phyloP scores from a whole-genome alignment of 768 basidiomycete genomes.

The Pholiota microspora region DNA sequence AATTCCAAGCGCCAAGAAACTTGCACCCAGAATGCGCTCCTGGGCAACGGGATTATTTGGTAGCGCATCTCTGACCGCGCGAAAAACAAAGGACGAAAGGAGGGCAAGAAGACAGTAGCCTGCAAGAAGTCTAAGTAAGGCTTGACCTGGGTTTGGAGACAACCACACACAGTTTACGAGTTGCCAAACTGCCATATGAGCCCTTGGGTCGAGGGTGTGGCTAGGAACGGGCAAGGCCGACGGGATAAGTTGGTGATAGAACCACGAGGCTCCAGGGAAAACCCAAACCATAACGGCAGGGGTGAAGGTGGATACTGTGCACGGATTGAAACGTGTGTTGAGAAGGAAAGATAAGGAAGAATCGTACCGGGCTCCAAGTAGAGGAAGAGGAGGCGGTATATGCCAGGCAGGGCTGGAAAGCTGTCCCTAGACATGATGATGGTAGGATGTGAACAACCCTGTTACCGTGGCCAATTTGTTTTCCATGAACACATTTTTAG shows the following conservation, averaged over 20 bases:
- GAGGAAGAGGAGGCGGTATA: constrained; percentile 61
- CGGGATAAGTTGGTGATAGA: constrained; percentile 64
- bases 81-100: constrained; percentile 66
- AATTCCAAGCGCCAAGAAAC: constrained; percentile 63
- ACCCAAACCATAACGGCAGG: constrained; percentile 44
- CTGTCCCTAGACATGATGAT: constrained; percentile 22
- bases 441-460: constrained; percentile 10
- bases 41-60: constrained; percentile 58
- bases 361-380: constrained; percentile 61
- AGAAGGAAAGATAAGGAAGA: not conserved
- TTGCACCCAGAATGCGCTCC: constrained; percentile 69
- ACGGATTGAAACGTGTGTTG: not conserved
- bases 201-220: constrained; percentile 42
- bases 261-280: constrained; percentile 64
- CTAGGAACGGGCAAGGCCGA: constrained; percentile 28
- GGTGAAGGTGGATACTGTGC: constrained; percentile 34
- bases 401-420: constrained; percentile 61
- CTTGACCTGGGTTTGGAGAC: constrained; percentile 14
- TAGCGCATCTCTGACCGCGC: constrained; percentile 62
- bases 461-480: not conserved
- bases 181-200: constrained; percentile 65
- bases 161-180: constrained; percentile 53
- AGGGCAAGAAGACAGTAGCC: constrained; percentile 40
- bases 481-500: not conserved
- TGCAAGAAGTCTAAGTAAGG: constrained; percentile 10